phyloP scores from a whole-genome alignment of 306 rosid species.

The Fragaria nilgerrensis region DNA sequence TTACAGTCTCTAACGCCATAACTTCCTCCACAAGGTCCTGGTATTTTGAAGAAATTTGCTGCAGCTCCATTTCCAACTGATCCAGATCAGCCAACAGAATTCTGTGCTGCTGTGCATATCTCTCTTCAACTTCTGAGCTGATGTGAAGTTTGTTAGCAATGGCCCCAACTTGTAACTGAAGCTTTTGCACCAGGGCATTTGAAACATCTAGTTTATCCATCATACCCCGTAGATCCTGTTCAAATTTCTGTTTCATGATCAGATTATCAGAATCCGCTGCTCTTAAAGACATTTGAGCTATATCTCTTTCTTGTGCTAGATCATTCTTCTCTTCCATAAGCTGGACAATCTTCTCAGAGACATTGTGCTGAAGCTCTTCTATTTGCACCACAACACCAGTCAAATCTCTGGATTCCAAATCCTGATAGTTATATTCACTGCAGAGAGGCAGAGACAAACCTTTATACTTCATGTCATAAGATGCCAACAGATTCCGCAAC shows the following conservation, averaged over 20 bases:
- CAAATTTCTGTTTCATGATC: constrained; percentile 61
- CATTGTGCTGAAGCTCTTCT: constrained; percentile 60
- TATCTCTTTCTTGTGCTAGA: constrained; percentile 50
- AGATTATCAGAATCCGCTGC: constrained; percentile 51
- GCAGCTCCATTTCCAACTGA: constrained; percentile 66
- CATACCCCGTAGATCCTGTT: constrained; percentile 42
- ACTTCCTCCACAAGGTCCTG: constrained; percentile 63
- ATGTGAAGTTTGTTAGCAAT: constrained; percentile 47
- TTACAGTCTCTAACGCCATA: constrained; percentile 38
- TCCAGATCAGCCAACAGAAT: constrained; percentile 57
- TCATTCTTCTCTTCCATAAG: constrained; percentile 64
- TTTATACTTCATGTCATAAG: constrained; percentile 35
- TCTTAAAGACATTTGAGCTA: constrained; percentile 49
- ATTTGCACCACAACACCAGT: constrained; percentile 48
- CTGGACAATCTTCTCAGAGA: constrained; percentile 50
- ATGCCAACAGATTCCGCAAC: constrained; percentile 57
- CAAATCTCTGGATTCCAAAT: constrained; percentile 46
- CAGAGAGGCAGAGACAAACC: constrained; percentile 41
- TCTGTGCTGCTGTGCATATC: constrained; percentile 49
- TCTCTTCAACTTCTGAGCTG: constrained; percentile 60
- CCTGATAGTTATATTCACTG: constrained; percentile 36
- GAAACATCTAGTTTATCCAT: constrained; percentile 50
- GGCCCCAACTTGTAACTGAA: constrained; percentile 62
- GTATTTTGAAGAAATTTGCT: constrained; percentile 59
- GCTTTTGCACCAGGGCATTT: constrained; percentile 53